phyloP scores from a whole-genome alignment of 1,284 basidiomycete genomes.

The Agaricales sp. region DNA sequence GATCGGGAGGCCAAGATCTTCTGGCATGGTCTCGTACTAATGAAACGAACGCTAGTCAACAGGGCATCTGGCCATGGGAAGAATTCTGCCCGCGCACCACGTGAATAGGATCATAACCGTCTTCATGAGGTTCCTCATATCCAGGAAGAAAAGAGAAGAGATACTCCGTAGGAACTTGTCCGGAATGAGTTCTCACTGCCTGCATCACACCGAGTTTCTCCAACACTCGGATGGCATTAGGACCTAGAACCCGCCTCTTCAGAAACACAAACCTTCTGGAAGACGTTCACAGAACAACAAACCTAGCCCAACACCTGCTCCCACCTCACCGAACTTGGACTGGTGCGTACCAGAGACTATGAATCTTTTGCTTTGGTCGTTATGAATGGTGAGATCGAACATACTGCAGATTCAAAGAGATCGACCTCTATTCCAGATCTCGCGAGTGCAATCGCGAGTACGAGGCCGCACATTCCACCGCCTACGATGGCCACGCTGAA shows the following conservation, averaged over 20 bases:
- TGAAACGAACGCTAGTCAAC: too few species aligned
- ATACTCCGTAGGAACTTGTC: too few species aligned
- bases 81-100: too few species aligned
- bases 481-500: slow-evolving; percentile 42
- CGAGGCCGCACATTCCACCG: slow-evolving; percentile 41
- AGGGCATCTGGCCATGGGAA: too few species aligned
- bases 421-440: slow-evolving; percentile 32
- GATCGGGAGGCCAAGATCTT: slow-evolving; percentile 29
- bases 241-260: too few species aligned
- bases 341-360: slow-evolving; percentile 12
- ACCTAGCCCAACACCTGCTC: slow-evolving; percentile 46
- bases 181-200: too few species aligned
- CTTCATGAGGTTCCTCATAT: neutral
- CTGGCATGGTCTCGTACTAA: too few species aligned
- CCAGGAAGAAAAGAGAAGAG: too few species aligned
- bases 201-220: too few species aligned
- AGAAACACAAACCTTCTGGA: neutral
- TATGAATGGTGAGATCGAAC: neutral
- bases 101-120: slow-evolving; percentile 29
- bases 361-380: neutral
- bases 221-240: too few species aligned
- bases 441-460: slow-evolving; percentile 33
- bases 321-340: slow-evolving; percentile 38
- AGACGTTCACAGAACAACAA: slow-evolving; percentile 5
- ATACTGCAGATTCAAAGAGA: slow-evolving; percentile 41